Conservation (phyloP, 306 rosid species). For the Begonia peltatifolia region DNA sequence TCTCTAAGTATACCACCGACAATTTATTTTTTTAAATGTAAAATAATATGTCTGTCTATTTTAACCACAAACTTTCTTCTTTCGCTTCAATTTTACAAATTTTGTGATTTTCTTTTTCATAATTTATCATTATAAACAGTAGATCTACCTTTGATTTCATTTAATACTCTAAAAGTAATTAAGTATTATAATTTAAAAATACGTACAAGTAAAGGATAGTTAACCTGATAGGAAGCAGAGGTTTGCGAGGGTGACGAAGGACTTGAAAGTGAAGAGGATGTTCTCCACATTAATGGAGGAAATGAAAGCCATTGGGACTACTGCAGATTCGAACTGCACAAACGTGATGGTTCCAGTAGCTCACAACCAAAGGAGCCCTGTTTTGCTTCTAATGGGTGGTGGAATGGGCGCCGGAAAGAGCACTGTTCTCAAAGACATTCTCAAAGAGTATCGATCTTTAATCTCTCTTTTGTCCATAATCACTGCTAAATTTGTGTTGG, state of each 20-base stretch:
- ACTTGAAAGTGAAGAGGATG: constrained; percentile 46
- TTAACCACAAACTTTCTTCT: no score
- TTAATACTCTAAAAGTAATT: no score
- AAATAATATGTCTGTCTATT: no score
- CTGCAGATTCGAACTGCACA: constrained; percentile 19
- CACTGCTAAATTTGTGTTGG: no score
- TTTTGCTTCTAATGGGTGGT: constrained; percentile 83
- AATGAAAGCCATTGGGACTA: constrained; percentile 41
- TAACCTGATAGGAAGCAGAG: constrained; percentile 39
- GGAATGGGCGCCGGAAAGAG: constrained; percentile 99
- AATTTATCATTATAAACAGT: no score
- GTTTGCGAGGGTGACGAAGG: constrained; percentile 42
- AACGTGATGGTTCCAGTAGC: constrained; percentile 37
- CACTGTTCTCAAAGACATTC: constrained; percentile 78
- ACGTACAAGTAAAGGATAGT: no score
- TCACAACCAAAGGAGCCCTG: constrained; percentile 59
- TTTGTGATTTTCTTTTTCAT: no score
- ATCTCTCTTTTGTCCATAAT: neutral
- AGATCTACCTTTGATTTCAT: no score
- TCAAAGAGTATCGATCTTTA: constrained; percentile 31
- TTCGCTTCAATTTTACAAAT: no score
- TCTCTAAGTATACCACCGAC: no score
- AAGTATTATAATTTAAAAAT: no score
- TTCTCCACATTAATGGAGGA: constrained; percentile 74
- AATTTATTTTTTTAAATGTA: no score